Evolutionary conservation across 1,284 basidiomycete genomes (phyloP), one percentile per base, ranked within the genome.

Genomic region (Acaromyces ingoldii): DNA sequence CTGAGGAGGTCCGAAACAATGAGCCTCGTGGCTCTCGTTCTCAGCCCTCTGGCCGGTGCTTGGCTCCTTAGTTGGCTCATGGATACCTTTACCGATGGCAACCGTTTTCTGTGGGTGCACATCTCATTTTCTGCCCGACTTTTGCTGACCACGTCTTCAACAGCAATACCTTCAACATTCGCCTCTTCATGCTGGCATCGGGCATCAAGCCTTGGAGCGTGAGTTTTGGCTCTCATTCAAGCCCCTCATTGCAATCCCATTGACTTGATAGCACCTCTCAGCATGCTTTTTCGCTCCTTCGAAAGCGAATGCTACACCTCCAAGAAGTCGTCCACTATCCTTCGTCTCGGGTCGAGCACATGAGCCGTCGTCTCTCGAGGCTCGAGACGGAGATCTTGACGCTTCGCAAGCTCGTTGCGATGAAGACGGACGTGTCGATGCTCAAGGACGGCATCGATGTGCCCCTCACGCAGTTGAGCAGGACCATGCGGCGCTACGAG

Each of bases 161-260:
- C 36, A 38, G 36, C 56, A 77, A 76, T 53, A 59, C 56, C 9
- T 72, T 69, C 55, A 65, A 73, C 57, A 70, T 77, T 31, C 63
- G 71, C 6, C 58, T 77, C 22, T 77, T 77, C 48, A 65, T 61
- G 29, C 50, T 77, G 34, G 75, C 76, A 15, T 71, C 73, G 3
- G 69, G 71, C 13, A 66, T 77, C 51, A 76, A 76, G 55, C 76
- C 76, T 2, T 66, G 67, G 57, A 57, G 63, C 10, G 44, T 47
- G 41, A 7, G 41, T 43, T 34, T 34, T 34, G 33, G 19, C 33
- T 13, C 13, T 34, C 33, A 34, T 34, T 34, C 33, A 34, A n/a
- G 19, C 33, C 19, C 13, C 13, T n/a, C 33, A 34, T 34, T 34
- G 33, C 33, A n/a, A n/a, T n/a, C n/a, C n/a, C n/a, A n/a, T n/a